Base-by-base conservation (phyloP, 352 stramenopile genomes). In the Phytophthora hibernalis region DNA sequence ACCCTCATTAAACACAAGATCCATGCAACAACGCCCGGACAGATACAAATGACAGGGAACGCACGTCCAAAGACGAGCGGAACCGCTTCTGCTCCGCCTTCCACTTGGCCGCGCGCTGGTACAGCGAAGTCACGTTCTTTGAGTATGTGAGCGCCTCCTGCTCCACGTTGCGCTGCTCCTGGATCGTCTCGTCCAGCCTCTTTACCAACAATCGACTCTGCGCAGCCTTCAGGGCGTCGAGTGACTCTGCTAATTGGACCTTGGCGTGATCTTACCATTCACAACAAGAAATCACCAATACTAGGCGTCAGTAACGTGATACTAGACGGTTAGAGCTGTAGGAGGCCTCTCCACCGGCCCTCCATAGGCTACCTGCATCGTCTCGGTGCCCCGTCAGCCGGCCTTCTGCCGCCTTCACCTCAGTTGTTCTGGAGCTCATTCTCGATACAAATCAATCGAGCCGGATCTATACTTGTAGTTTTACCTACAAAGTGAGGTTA, bases 111-210 rank as follows among this genome's bases (percentile, higher is more conserved):
- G 81, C 76, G 33, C 82, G 77, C 47, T 89, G 80, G 54, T 89
- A 86, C 38, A 90, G 53, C 35, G 43, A 68, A 45, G 81, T 88
- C 49, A 87, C 78, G 52, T 77, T 86, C 63, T 89, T 89, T 20
- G 71, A 80, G 50, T 89, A 83, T n/a, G 61, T 45, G 24, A 90
- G 74, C 30, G 79, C 77, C 52, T 87, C 80, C 35, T 85, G 70
- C 54, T 92, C 83, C 16, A 90, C 82, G 42, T 74, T 70, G 10
- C 80, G 75, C 70, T 92, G 83, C 52, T 83, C 42, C 8, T 63
- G 16, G 38, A 90, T 87, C 15, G 80, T 78, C 12, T 68, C 55
- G 35, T 89, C 81, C 43, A 92, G 68, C 35, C 80, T 74, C 53
- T 74, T 73, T 21, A 71, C 68, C 28, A 92, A 48, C 44, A 90